Conservation (phyloP, 495 filamentous ascomycete genomes). For the Lophiostoma macrostomum region DNA sequence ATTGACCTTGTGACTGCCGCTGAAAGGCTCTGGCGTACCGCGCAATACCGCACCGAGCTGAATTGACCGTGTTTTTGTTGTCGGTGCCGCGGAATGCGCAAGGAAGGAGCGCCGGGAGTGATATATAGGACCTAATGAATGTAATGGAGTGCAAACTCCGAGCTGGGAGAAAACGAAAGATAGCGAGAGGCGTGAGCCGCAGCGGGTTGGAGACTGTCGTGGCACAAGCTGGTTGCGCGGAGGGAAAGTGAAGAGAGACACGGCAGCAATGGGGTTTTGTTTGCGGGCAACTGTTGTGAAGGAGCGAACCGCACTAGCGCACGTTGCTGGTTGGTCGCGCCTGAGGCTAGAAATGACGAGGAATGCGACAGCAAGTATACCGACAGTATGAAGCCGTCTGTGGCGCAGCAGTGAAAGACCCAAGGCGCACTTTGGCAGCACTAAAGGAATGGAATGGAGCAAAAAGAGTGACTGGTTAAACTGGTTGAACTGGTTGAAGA, state of each 20-base stretch:
- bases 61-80: not conserved
- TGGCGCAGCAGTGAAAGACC: not conserved
- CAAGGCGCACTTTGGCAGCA: not conserved
- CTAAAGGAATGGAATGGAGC: too few relatives aligned
- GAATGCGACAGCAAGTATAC: too few relatives aligned
- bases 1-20: too few relatives aligned
- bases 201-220: not conserved
- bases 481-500: too few relatives aligned
- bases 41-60: too few relatives aligned
- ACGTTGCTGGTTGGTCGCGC: too few relatives aligned
- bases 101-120: too few relatives aligned
- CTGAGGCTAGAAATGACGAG: too few relatives aligned
- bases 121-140: conserved; percentile 1
- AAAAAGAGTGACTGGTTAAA: too few relatives aligned
- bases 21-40: too few relatives aligned
- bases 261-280: not conserved
- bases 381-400: too few relatives aligned
- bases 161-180: not conserved
- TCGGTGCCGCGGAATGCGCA: not conserved
- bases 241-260: conserved; percentile 1
- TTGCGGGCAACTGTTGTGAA: not conserved
- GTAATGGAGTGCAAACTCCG: not conserved
- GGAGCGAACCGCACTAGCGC: not conserved
- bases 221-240: not conserved
- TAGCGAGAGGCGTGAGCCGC: not conserved